Conservation (phyloP, 2,329 filamentous ascomycete species). For the Teratosphaeria epicoccoides region DNA sequence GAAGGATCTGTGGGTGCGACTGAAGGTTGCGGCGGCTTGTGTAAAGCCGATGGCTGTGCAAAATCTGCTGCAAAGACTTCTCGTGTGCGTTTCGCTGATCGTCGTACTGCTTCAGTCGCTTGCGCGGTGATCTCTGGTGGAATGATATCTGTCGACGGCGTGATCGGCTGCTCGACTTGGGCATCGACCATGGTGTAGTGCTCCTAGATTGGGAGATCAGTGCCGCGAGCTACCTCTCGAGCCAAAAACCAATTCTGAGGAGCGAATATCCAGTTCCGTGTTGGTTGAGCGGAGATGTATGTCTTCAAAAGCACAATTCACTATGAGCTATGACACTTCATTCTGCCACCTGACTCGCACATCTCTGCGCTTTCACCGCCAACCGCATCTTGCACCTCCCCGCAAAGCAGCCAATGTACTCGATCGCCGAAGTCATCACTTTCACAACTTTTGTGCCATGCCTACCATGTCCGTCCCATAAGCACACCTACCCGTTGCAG, state of each 20-base stretch:
- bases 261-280: neutral
- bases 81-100: slow-evolving; percentile 44
- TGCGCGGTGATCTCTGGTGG: slow-evolving; percentile 12
- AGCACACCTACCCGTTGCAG: neutral
- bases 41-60: slow-evolving; percentile 32
- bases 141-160: slow-evolving; percentile 6
- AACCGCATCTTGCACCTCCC: neutral
- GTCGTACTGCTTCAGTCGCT: slow-evolving; percentile 27
- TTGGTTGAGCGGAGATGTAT: neutral
- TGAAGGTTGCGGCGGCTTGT: slow-evolving; percentile 31
- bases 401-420: neutral
- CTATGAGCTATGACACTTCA: neutral
- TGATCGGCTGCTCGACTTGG: slow-evolving; percentile 1
- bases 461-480: neutral
- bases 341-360: neutral
- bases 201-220: neutral
- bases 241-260: neutral
- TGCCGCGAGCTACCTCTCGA: neutral
- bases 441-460: neutral
- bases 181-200: slow-evolving; percentile 10
- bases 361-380: neutral
- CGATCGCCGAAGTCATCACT: neutral
- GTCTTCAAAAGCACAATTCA: neutral
- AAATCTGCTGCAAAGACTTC: slow-evolving; percentile 46
- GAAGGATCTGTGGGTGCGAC: slow-evolving; percentile 37